Evolutionary conservation across 1,139 yeast genomes (phyloP), one percentile per base, ranked within the genome.

Genomic region (Yamadazyma songkhlaensis): DNA sequence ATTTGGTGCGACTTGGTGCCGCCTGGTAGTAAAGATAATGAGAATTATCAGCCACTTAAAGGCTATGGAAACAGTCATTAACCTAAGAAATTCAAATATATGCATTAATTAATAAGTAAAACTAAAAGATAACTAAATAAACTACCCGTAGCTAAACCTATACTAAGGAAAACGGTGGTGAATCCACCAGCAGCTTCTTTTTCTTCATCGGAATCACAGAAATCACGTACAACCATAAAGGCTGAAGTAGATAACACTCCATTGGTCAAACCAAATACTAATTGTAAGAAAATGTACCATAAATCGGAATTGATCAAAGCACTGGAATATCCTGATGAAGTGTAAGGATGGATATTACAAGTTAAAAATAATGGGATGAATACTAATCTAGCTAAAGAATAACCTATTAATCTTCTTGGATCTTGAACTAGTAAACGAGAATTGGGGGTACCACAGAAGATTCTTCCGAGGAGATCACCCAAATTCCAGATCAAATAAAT

Each of bases 141-240:
- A 46, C 95, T 81, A 2, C 97, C 97, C 3, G 74, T 66, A 0
- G 94, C 81, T 39, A 89, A 68, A 0, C 96, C 96, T 14, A 78
- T 53, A 42, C 90, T 82, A 38, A 88, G 70, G 47, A 85, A 79
- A 12, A 88, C 78, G 1, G 88, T 79, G 40, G 95, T 84, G 57
- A 89, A 85, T 3, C 96, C 97, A 28, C 97, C 96, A 1, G 97
- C 96, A 0, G 96, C 96, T 47, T 86, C 89, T 57, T 81, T 82
- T 53, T 87, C 94, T 14, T 74, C 74, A 32, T 78, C 85, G 10
- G 68, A 67, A 25, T 71, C 74, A 42, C 83, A 68, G 38, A 70
- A 67, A 13, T 70, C 69, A 0, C 90, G 84, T 6, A 90, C 86
- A 30, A 74, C 72, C 90, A 90, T 88, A 60, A 90, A 85, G 40